Percentiles rank a stretch among this genome's conserved stretches.
phyloP scores from a whole-genome alignment of 2,329 filamentous ascomycete species.

The Cytospora leucostoma region DNA sequence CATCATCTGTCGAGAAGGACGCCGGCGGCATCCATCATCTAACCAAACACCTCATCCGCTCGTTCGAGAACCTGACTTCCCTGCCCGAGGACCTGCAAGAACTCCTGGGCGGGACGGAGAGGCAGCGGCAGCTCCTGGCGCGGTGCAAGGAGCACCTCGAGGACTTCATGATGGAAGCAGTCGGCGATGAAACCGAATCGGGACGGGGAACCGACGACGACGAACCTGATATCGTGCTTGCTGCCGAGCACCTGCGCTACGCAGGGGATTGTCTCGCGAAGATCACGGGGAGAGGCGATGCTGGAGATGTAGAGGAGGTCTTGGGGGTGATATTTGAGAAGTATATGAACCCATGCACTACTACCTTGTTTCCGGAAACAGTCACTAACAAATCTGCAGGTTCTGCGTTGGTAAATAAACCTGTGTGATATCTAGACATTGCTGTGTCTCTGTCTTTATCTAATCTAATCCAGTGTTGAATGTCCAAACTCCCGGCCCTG shows the following conservation, averaged over 20 bases:
- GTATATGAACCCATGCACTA: constrained; percentile 55
- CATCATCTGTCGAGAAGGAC: constrained; percentile 40
- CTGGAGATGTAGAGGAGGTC: constrained; percentile 91
- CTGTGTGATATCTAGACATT: constrained; percentile 27
- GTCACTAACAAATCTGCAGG: constrained; percentile 37
- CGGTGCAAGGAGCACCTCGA: constrained; percentile 72
- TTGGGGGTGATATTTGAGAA: constrained; percentile 97
- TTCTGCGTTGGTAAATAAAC: constrained; percentile 58
- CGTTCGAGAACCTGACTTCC: constrained; percentile 71
- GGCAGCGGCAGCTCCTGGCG: constrained; percentile 79
- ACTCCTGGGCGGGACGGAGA: constrained; percentile 85
- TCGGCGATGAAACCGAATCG: constrained; percentile 49
- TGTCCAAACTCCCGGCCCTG: constrained; percentile 2
- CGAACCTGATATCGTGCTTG: constrained; percentile 81
- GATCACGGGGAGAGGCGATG: constrained; percentile 84
- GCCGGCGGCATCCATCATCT: constrained; percentile 70
- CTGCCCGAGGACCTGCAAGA: constrained; percentile 75
- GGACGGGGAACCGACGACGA: constrained; percentile 35
- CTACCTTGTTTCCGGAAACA: background rate
- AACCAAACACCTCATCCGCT: constrained; percentile 63
- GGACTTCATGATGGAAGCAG: constrained; percentile 60
- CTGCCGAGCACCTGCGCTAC: constrained; percentile 82
- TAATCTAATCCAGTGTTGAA: constrained; percentile 15
- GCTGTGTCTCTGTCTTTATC: constrained; percentile 13
- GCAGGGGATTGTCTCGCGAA: constrained; percentile 79